These are phyloP conservation scores for Harrya chromipes DNA, from an alignment of 768 basidiomycete species.

Conservation along the genomic window DNA sequence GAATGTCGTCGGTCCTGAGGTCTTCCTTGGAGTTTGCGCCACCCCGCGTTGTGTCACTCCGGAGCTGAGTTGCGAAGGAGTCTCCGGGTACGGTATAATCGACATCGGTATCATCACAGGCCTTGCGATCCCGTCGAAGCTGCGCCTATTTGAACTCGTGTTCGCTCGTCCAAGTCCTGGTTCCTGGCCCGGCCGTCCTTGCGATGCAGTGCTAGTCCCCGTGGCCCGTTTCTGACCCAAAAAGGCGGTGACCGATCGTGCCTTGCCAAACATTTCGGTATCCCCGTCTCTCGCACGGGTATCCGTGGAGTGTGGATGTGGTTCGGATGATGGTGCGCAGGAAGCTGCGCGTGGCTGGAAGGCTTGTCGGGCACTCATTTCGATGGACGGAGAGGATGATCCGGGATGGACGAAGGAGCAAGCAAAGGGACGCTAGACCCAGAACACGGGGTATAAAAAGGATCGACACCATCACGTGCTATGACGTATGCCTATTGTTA, in stretches of 20 bases:
- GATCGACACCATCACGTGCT: slow-evolving; percentile 7
- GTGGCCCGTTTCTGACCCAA: slow-evolving; percentile 18
- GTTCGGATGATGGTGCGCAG: slow-evolving; percentile 4
- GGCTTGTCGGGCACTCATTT: slow-evolving; percentile 28
- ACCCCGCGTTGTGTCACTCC: slow-evolving; percentile 2
- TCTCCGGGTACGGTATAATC: slow-evolving; percentile 20
- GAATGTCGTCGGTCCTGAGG: slow-evolving; percentile 1
- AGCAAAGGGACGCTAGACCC: neutral
- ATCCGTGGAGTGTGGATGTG: slow-evolving; percentile 3
- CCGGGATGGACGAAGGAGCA: neutral
- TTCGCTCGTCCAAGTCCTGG: slow-evolving; percentile 4
- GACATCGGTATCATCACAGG: slow-evolving; percentile 23
- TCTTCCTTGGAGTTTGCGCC: slow-evolving; percentile 22
- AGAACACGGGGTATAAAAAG: slow-evolving; percentile 2
- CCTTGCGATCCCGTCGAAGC: slow-evolving; percentile 23
- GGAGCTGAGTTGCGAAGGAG: neutral
- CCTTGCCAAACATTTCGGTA: slow-evolving; percentile 10
- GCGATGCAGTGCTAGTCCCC: neutral
- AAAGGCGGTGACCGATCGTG: slow-evolving; percentile 21
- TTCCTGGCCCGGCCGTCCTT: slow-evolving; percentile 2
- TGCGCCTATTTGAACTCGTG: slow-evolving; percentile 10
- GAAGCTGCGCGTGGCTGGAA: slow-evolving; percentile 24
- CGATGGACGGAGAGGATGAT: neutral
- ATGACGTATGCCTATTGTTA: no score
- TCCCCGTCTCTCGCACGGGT: slow-evolving; percentile 4